Conservation (phyloP, 2,329 filamentous ascomycete species). For the Tolypocladium endophyticum region DNA sequence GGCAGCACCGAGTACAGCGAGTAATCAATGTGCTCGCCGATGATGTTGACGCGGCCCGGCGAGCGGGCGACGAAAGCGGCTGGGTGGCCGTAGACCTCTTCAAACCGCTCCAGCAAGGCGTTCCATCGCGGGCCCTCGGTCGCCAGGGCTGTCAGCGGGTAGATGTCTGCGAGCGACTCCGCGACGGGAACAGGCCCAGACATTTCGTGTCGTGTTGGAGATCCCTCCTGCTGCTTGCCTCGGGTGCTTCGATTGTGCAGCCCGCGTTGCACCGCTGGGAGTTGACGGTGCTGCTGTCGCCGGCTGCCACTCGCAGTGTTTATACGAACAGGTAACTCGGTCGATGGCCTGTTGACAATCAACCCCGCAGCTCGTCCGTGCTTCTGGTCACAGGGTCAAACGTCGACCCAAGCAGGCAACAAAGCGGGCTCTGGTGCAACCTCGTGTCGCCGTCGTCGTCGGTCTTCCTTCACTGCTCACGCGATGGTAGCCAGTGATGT, state of each 20-base stretch:
- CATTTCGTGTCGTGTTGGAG: conserved; percentile 22
- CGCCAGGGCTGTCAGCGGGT: conserved; percentile 60
- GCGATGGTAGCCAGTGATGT: background rate
- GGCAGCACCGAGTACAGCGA: conserved; percentile 92
- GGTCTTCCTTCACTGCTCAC: background rate
- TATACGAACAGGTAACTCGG: background rate
- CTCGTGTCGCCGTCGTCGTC: background rate
- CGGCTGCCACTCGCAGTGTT: background rate
- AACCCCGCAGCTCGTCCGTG: background rate
- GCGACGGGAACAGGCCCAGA: conserved; percentile 60
- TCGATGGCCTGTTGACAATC: background rate
- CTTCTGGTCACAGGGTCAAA: background rate
- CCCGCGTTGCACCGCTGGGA: background rate
- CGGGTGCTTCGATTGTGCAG: background rate
- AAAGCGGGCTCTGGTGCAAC: background rate
- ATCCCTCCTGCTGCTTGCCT: too few species aligned
- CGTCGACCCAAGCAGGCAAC: background rate
- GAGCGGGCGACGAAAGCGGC: conserved; percentile 81
- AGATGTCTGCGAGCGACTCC: conserved; percentile 68
- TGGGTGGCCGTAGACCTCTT: conserved; percentile 54
- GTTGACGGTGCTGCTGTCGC: background rate
- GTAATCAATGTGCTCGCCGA: conserved; percentile 99
- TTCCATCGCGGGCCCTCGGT: conserved; percentile 68
- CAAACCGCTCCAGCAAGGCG: conserved; percentile 60
- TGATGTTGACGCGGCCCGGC: conserved; percentile 93